Evolutionary conservation across 768 basidiomycete species (phyloP).

Genomic region (Panellus pusillus): DNA sequence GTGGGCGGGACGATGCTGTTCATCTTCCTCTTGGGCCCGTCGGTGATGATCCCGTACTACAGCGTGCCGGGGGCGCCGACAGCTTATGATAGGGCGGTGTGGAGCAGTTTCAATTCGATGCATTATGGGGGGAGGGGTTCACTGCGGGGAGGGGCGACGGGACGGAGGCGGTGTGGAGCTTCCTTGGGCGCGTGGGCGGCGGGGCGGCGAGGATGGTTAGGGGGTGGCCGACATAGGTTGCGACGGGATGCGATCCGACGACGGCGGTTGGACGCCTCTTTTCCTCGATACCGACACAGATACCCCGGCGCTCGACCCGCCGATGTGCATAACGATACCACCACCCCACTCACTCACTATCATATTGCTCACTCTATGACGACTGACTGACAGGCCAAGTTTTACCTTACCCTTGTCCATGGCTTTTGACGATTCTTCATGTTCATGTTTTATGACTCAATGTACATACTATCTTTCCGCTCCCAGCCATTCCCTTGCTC

Average conservation of each 20-base stretch:
- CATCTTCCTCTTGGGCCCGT: constrained; percentile 60
- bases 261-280: not conserved
- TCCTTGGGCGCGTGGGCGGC: constrained; percentile 70
- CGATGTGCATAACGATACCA: not conserved
- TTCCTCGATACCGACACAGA: constrained; percentile 3
- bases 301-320: not conserved
- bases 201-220: constrained; percentile 75
- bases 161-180: constrained; percentile 64
- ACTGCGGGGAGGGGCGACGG: constrained; percentile 40
- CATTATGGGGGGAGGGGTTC: constrained; percentile 70
- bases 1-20: constrained; percentile 64
- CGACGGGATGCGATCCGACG: not conserved
- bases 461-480: too few relatives aligned
- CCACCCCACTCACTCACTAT: constrained; percentile 11
- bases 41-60: constrained; percentile 55
- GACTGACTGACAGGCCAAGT: not conserved
- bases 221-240: constrained; percentile 72
- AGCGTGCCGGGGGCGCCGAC: constrained; percentile 65
- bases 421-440: not conserved
- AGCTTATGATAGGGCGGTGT: constrained; percentile 75
- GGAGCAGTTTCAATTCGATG: constrained; percentile 78
- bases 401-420: not conserved
- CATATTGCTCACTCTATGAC: constrained; percentile 14
- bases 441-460: too few relatives aligned
- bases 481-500: too few relatives aligned